A percentile compares a stretch with the other conserved stretches of the same genome.
phyloP scores from a whole-genome alignment of 1,139 yeast species.

The Candida sp. region DNA sequence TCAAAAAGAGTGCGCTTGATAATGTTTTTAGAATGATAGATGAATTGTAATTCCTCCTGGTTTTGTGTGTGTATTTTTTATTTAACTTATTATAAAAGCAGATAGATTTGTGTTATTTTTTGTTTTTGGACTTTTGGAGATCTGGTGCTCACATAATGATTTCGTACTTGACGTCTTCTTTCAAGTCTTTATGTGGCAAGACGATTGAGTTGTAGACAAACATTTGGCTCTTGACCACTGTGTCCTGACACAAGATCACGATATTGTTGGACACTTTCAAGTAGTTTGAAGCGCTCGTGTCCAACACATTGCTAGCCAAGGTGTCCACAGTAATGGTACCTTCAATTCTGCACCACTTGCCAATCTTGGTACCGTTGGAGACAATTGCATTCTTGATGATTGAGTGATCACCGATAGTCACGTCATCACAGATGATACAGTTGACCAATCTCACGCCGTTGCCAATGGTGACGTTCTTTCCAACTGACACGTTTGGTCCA shows the following conservation, averaged over 20 bases:
- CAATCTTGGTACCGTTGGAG: slow-evolving; percentile 52
- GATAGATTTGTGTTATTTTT: background rate
- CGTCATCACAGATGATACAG: slow-evolving; percentile 53
- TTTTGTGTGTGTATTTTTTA: background rate
- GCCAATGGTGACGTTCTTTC: slow-evolving; percentile 54
- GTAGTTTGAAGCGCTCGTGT: slow-evolving; percentile 36
- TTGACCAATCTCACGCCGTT: slow-evolving; percentile 61
- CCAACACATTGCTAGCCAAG: slow-evolving; percentile 27
- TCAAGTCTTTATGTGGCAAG: slow-evolving; percentile 64
- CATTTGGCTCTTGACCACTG: slow-evolving; percentile 54
- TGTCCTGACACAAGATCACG: slow-evolving; percentile 58
- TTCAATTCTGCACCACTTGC: slow-evolving; percentile 67
- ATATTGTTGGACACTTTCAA: slow-evolving; percentile 58
- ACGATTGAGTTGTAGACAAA: slow-evolving; percentile 64
- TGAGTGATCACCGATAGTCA: slow-evolving; percentile 53
- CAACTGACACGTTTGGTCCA: slow-evolving; percentile 70
- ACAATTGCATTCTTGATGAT: slow-evolving; percentile 56
- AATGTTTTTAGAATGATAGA: slow-evolving; percentile 58
- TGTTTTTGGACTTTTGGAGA: background rate
- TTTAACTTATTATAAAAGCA: background rate
- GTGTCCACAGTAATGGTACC: slow-evolving; percentile 55
- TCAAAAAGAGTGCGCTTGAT: slow-evolving; percentile 48
- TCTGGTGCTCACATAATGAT: slow-evolving; percentile 52
- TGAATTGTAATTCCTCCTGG: slow-evolving; percentile 13
- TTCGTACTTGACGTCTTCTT: slow-evolving; percentile 57